Conservation (phyloP, 768 basidiomycete species). For the Suillus fuscotomentosus region DNA sequence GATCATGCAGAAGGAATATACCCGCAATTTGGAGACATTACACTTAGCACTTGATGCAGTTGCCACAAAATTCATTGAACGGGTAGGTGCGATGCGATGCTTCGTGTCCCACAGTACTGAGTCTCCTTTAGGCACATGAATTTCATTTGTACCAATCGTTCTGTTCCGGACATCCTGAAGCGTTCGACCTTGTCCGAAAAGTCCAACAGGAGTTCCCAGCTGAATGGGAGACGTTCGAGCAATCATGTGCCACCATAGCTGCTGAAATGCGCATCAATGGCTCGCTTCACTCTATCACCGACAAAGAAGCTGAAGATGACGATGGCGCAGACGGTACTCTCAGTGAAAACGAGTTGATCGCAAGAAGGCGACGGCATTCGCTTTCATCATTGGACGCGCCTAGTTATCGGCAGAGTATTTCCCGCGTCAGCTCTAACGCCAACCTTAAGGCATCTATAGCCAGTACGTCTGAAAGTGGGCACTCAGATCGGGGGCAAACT, state of each 20-base stretch:
- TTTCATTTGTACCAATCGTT: constrained; percentile 84
- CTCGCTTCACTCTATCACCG: constrained; percentile 12
- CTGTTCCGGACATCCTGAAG: constrained; percentile 85
- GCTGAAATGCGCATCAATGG: constrained; percentile 33
- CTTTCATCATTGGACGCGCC: constrained; percentile 51
- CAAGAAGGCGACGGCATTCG: constrained; percentile 44
- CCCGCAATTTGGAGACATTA: constrained; percentile 45
- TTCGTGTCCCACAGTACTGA: constrained; percentile 4
- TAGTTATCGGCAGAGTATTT: constrained; percentile 34
- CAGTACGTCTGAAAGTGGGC: constrained; percentile 30
- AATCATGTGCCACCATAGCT: constrained; percentile 62
- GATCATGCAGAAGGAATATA: constrained; percentile 5
- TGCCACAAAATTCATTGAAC: constrained; percentile 55
- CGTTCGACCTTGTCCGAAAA: constrained; percentile 69
- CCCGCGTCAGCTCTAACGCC: constrained; percentile 30
- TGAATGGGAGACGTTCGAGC: constrained; percentile 87
- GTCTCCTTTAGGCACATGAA: constrained; percentile 53
- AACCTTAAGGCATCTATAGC: constrained; percentile 30
- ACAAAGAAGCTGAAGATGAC: constrained; percentile 11
- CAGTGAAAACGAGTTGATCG: constrained; percentile 19
- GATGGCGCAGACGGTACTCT: constrained; percentile 5
- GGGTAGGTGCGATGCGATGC: constrained; percentile 37
- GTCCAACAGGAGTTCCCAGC: constrained; percentile 58
- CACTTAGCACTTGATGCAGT: constrained; percentile 35
- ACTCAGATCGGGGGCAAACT: constrained; percentile 25